Evolutionary conservation across 2,329 filamentous ascomycete species (phyloP).

Genomic region (Talaromyces sp.): DNA sequence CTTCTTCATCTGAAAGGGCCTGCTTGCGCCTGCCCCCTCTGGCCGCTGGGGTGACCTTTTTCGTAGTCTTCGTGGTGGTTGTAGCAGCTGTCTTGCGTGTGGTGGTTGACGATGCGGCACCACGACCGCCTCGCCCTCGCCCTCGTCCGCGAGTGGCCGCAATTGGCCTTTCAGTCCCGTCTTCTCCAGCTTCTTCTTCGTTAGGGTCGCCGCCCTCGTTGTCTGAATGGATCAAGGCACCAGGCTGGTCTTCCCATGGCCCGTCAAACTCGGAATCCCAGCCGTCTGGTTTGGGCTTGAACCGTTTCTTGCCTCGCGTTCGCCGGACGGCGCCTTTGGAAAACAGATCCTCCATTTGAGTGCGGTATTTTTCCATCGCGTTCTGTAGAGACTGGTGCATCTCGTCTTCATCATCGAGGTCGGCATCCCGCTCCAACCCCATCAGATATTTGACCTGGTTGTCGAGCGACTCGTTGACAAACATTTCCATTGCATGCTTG

Average conservation of each 20-base stretch:
- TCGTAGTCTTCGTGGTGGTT: conserved; percentile 33
- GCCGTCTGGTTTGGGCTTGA: conserved; percentile 70
- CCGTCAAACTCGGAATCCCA: conserved; percentile 94
- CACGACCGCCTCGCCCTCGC: conserved; percentile 40
- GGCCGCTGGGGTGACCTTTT: conserved; percentile 23
- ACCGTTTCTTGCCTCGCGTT: conserved; percentile 48
- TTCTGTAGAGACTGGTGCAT: conserved; percentile 67
- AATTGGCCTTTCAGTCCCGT: conserved; percentile 35
- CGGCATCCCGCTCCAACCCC: conserved; percentile 61
- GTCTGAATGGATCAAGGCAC: conserved; percentile 56
- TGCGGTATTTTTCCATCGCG: conserved; percentile 69
- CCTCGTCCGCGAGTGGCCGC: conserved; percentile 45
- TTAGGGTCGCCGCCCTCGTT: conserved; percentile 44
- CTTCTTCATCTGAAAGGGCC: conserved; percentile 28
- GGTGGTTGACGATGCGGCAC: conserved; percentile 39
- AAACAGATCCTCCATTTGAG: conserved; percentile 67
- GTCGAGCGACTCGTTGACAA: conserved; percentile 67
- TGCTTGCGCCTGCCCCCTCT: conserved; percentile 25
- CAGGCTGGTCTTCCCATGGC: conserved; percentile 75
- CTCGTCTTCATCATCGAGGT: conserved; percentile 62
- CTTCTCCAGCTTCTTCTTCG: conserved; percentile 45
- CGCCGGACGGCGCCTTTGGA: conserved; percentile 59
- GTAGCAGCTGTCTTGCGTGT: conserved; percentile 22
- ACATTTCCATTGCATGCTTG: conserved; percentile 82
- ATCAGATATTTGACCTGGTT: conserved; percentile 68